These are phyloP conservation scores for Aspergillus caelatus DNA, from an alignment of 2,329 filamentous ascomycete genomes.

Conservation along the genomic window DNA sequence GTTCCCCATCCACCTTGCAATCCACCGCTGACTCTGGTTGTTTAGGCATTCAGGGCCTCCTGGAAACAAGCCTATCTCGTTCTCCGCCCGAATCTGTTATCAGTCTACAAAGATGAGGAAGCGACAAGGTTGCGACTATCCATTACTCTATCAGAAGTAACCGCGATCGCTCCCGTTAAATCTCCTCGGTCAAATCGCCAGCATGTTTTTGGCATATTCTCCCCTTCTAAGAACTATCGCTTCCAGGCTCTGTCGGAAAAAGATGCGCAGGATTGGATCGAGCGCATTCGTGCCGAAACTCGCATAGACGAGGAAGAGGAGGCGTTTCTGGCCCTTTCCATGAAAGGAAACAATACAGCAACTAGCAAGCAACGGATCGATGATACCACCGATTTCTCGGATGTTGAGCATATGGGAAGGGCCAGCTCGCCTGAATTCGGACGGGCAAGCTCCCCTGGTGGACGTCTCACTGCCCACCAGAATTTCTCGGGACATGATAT, in stretches of 20 bases:
- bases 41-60: slow-evolving; percentile 60
- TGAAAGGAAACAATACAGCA: slow-evolving; percentile 22
- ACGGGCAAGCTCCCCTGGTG: slow-evolving; percentile 32
- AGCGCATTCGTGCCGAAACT: slow-evolving; percentile 75
- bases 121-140: slow-evolving; percentile 89
- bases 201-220: slow-evolving; percentile 90
- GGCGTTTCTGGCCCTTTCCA: slow-evolving; percentile 63
- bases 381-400: slow-evolving; percentile 48
- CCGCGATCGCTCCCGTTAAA: slow-evolving; percentile 83
- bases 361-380: slow-evolving; percentile 35
- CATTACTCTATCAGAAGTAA: slow-evolving; percentile 84
- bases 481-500: slow-evolving; percentile 68
- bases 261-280: slow-evolving; percentile 86
- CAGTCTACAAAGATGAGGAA: slow-evolving; percentile 88
- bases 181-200: slow-evolving; percentile 85
- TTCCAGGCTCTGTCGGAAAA: slow-evolving; percentile 73
- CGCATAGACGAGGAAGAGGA: slow-evolving; percentile 87
- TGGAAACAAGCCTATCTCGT: slow-evolving; percentile 93
- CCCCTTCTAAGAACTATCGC: slow-evolving; percentile 87
- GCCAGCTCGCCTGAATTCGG: slow-evolving; percentile 40
- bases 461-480: slow-evolving; percentile 41
- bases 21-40: slow-evolving; percentile 14
- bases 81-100: slow-evolving; percentile 84
- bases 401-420: slow-evolving; percentile 36
- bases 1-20: background rate